Percentiles rank a stretch among this genome's conserved stretches.
Evolutionary conservation across 306 rosid species (phyloP).

Genomic region (Sesbania bispinosa): DNA sequence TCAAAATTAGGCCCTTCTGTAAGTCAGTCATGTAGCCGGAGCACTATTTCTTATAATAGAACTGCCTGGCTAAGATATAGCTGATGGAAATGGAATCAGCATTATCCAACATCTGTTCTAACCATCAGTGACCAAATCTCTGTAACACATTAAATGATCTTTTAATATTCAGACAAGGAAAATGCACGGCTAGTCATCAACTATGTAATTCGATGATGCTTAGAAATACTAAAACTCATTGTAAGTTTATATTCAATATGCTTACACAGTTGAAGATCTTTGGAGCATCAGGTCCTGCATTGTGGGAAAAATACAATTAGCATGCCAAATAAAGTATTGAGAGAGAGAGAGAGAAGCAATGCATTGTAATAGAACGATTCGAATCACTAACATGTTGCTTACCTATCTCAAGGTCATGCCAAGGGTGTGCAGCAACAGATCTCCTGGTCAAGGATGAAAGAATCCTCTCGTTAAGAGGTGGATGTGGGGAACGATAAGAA

Average conservation of each 20-base stretch:
- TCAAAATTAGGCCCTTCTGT: background rate
- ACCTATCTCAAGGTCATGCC: conserved; percentile 99
- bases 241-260: conserved; percentile 9
- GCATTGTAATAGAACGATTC: background rate
- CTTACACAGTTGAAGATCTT: conserved; percentile 88
- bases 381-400: background rate
- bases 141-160: background rate
- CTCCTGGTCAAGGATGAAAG: conserved; percentile 94
- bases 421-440: conserved; percentile 95
- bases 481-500: conserved; percentile 33
- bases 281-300: conserved; percentile 94
- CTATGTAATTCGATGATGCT: background rate
- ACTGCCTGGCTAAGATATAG: background rate
- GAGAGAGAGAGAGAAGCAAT: background rate
- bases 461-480: conserved; percentile 95
- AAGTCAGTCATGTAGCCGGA: background rate
- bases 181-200: background rate
- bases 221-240: background rate
- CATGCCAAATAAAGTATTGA: background rate
- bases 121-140: background rate
- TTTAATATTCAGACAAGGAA: background rate
- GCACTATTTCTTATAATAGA: background rate
- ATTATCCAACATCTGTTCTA: background rate
- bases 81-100: background rate
- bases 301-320: conserved; percentile 5